Evolutionary conservation across 441 rosid genomes (phyloP).

Genomic region (Eruca vesicaria): DNA sequence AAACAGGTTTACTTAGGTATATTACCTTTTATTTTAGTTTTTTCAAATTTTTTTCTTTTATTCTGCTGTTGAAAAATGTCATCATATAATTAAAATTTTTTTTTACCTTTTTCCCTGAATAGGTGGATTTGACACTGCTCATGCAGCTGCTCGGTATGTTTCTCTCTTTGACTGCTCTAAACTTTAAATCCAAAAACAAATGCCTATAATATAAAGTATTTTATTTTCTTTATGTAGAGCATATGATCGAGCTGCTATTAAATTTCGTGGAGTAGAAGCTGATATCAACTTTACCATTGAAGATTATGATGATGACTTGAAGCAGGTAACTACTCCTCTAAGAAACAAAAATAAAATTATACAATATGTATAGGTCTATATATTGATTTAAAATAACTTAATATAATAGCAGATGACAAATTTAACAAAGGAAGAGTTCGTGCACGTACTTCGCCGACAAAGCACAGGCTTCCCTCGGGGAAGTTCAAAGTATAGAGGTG

Average conservation of each 20-base stretch:
- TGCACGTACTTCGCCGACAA: constrained; percentile 96
- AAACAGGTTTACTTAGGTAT: constrained; percentile 97
- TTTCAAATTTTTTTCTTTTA: neutral
- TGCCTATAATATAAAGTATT: neutral
- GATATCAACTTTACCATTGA: constrained; percentile 86
- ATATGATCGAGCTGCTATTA: constrained; percentile 97
- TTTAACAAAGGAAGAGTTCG: constrained; percentile 93
- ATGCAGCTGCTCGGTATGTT: constrained; percentile 94
- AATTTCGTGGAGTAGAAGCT: constrained; percentile 92
- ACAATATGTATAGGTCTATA: neutral
- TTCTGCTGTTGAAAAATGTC: constrained; percentile 7
- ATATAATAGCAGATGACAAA: constrained; percentile 57
- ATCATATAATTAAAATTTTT: neutral
- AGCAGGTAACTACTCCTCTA: constrained; percentile 53
- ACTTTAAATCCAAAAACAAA: neutral
- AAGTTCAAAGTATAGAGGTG: constrained; percentile 98
- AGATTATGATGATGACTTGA: constrained; percentile 89
- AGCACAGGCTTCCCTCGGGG: constrained; percentile 99
- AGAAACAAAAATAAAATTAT: neutral
- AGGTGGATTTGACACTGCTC: constrained; percentile 99
- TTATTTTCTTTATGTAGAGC: constrained; percentile 49
- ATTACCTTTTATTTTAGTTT: neutral
- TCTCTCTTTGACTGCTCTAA: constrained; percentile 5
- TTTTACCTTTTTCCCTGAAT: constrained; percentile 3
- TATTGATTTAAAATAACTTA: neutral